A percentile compares a stretch with the other conserved stretches of the same genome.
These are phyloP conservation scores for Inga leiocalycina DNA, from an alignment of 306 rosid species.

Conservation along the genomic window DNA sequence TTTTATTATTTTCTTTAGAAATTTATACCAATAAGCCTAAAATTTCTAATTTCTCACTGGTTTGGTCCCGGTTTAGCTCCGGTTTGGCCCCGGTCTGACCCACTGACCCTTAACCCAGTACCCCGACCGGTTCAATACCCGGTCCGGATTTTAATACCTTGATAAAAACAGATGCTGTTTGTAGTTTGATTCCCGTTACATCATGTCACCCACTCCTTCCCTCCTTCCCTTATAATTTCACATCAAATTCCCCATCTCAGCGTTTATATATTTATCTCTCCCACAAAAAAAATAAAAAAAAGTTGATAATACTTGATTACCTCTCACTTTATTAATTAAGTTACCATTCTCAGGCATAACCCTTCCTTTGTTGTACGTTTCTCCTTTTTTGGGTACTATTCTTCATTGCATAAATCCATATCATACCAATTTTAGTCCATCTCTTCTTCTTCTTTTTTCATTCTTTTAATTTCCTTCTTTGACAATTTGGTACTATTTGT, in stretches of 20 bases:
- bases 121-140: too few species aligned
- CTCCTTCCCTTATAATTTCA: neutral
- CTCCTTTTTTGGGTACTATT: neutral
- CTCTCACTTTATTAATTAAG: neutral
- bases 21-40: too few species aligned
- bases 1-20: too few species aligned
- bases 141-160: too few species aligned
- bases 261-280: neutral
- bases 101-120: too few species aligned
- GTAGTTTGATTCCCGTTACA: conserved; percentile 30
- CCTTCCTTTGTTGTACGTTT: neutral
- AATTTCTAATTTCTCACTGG: too few species aligned
- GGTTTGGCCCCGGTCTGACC: too few species aligned
- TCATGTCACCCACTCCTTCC: conserved; percentile 33
- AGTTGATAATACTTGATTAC: neutral
- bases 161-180: neutral
- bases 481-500: neutral
- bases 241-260: neutral
- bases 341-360: neutral
- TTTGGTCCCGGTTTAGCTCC: too few species aligned
- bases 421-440: neutral
- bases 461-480: neutral
- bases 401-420: neutral
- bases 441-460: neutral
- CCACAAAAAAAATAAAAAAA: neutral